Evolutionary conservation across 1,139 yeast genomes (phyloP), one percentile per base, ranked within the genome.

Genomic region (Tardiomyces depauwii): DNA sequence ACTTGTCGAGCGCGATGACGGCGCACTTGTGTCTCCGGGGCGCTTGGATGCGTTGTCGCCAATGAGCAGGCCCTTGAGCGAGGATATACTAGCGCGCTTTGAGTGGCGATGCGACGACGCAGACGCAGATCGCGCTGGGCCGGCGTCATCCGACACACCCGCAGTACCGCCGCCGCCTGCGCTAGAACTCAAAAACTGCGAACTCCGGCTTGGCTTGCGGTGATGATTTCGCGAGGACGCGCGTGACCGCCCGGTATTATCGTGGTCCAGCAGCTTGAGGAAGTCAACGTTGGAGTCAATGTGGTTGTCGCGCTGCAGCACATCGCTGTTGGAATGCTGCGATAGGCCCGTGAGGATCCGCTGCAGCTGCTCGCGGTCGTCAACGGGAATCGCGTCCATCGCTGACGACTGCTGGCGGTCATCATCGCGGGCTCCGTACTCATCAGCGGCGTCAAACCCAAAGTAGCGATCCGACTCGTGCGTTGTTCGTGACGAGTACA

Each of bases 231-330:
- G 36, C 16, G 36, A 13, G 10, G 36, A 30, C 42, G 32, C 21
- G n/a, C 36, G 21, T 2, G 64, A 57, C 44, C 55, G 53, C 16
- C 64, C 65, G 14, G 68, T 63, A 44, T 65, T 64, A 41, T 66
- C 71, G 23, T 61, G 61, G 39, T 72, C 70, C 39, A 78, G 66
- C 25, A 72, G 70, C 50, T 77, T 74, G 51, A 85, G 65, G 57
- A 82, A 85, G 46, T 81, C 85, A 42, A 76, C 67, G 47, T 72
- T 73, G 43, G 74, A 72, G 54, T 71, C 70, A 43, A 69, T 67
- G 46, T 65, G 67, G 43, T 61, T 61, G 18, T 58, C 55, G 43
- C 53, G 54, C 45, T 63, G 66, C 46, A 66, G 50, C 1, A 64
- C 57, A 4, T 65, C 61, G n/a, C 64, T 63, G 33, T 58, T 60